These are phyloP conservation scores for Dendrobium officinale DNA, from an alignment of 106 monocot species.

Conservation along the genomic window DNA sequence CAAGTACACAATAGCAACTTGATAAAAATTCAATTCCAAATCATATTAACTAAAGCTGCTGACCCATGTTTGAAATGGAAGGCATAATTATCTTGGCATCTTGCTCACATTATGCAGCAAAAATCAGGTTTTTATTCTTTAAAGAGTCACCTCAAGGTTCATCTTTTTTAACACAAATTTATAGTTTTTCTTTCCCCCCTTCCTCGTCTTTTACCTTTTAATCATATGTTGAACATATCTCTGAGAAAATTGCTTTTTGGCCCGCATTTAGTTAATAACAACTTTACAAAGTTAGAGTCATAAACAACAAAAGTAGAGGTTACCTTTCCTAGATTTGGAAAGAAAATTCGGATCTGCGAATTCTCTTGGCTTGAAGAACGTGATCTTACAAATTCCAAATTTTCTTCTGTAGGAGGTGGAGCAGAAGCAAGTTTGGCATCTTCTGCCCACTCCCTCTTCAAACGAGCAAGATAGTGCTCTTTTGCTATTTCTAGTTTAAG, in stretches of 20 bases:
- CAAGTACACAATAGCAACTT: not conserved
- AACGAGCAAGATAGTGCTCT: constrained; percentile 76
- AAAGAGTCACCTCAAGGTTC: not conserved
- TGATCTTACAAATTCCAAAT: constrained; percentile 1
- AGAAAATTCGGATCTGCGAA: constrained; percentile 51
- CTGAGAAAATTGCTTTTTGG: not conserved
- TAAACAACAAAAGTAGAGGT: not conserved
- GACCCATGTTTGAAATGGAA: not conserved
- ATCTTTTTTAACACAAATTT: not conserved
- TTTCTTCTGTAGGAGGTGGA: constrained; percentile 14
- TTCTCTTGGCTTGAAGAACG: constrained; percentile 23
- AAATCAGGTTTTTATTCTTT: not conserved
- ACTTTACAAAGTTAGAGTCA: not conserved
- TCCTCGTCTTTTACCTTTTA: not conserved
- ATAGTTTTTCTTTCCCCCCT: not conserved
- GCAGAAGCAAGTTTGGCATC: constrained; percentile 25
- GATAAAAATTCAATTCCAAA: not conserved
- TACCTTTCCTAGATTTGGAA: constrained; percentile 90
- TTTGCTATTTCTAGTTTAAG: constrained; percentile 84
- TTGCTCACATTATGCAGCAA: not conserved
- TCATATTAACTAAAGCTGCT: not conserved
- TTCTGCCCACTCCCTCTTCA: constrained; percentile 82
- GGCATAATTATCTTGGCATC: not conserved
- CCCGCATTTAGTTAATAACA: not conserved
- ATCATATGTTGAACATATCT: not conserved